Conservation (phyloP, 2,329 filamentous ascomycete genomes). For the Emergomyces pasteurianus region DNA sequence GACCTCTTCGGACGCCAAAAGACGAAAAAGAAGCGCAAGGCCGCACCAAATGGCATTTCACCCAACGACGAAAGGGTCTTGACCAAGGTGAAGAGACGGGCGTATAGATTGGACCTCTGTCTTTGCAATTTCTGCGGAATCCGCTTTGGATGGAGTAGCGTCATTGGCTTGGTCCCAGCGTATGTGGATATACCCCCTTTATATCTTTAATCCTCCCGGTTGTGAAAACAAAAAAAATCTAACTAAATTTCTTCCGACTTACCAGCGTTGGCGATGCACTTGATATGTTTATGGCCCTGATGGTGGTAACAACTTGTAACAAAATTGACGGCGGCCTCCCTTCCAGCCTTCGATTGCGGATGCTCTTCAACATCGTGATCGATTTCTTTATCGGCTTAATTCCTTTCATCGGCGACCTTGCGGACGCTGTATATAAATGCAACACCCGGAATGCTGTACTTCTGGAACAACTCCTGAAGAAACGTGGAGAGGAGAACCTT, state of each 20-base stretch:
- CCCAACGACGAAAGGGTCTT: slow-evolving; percentile 70
- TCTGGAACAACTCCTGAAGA: slow-evolving; percentile 33
- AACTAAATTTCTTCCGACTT: background rate
- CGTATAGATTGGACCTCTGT: slow-evolving; percentile 74
- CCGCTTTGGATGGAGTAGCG: slow-evolving; percentile 76
- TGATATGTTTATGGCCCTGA: slow-evolving; percentile 61
- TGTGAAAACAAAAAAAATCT: background rate
- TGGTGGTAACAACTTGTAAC: slow-evolving; percentile 61
- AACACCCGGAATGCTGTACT: slow-evolving; percentile 37
- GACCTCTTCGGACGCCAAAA: slow-evolving; percentile 54
- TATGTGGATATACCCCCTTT: slow-evolving; percentile 40
- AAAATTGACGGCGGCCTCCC: slow-evolving; percentile 64
- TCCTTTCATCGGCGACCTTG: slow-evolving; percentile 39
- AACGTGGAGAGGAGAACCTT: slow-evolving; percentile 23
- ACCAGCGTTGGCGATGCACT: slow-evolving; percentile 59
- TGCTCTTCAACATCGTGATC: slow-evolving; percentile 64
- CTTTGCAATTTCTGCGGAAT: slow-evolving; percentile 73
- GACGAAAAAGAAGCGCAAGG: slow-evolving; percentile 73
- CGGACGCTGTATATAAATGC: slow-evolving; percentile 36
- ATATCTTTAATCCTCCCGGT: background rate
- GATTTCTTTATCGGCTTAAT: slow-evolving; percentile 39
- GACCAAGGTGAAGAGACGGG: slow-evolving; percentile 71
- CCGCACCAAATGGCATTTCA: slow-evolving; percentile 70
- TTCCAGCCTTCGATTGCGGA: slow-evolving; percentile 46
- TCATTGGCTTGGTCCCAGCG: slow-evolving; percentile 74